phyloP scores from a whole-genome alignment of 768 basidiomycete genomes.

The Lactarius akahatsu region DNA sequence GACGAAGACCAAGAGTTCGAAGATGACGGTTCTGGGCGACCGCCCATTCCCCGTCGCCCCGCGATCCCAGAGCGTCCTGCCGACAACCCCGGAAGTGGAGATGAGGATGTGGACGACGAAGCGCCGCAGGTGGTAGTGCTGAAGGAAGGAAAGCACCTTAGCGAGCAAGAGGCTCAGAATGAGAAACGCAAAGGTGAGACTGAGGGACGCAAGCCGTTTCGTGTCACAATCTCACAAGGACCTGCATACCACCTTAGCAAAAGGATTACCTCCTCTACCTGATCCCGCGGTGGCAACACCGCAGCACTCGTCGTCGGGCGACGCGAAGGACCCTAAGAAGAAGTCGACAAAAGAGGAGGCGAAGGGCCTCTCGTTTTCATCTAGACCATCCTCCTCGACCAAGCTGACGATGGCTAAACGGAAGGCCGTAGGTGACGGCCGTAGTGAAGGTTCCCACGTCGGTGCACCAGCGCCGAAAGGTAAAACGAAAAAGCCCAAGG shows the following conservation, averaged over 20 bases:
- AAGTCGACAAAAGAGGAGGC: conserved; percentile 22
- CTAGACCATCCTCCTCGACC: conserved; percentile 31
- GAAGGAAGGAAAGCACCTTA: conserved; percentile 85
- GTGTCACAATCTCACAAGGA: conserved; percentile 14
- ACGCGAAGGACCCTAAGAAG: conserved; percentile 1
- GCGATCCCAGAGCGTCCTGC: conserved; percentile 67
- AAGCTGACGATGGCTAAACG: conserved; percentile 33
- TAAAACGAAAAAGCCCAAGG: conserved; percentile 52
- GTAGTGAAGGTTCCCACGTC: conserved; percentile 32
- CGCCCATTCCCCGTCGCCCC: conserved; percentile 73
- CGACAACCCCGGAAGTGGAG: conserved; percentile 69
- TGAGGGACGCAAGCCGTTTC: conserved; percentile 1
- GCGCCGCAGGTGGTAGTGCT: conserved; percentile 87
- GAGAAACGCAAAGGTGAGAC: conserved; percentile 65
- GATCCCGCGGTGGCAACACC: conserved; percentile 32
- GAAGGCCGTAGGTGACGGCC: conserved; percentile 38
- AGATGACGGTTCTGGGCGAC: conserved; percentile 64
- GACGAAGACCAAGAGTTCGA: conserved; percentile 57
- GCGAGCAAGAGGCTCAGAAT: conserved; percentile 74
- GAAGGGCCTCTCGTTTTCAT: conserved; percentile 43
- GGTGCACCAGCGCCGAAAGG: conserved; percentile 41
- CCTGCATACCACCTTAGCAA: conserved; percentile 42
- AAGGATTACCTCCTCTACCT: conserved; percentile 57
- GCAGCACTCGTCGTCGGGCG: conserved; percentile 2
- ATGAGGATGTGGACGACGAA: conserved; percentile 66